A percentile compares a stretch with the other conserved stretches of the same genome.
Conservation (phyloP, 75 land plant genomes). For the Larix kaempferi region DNA sequence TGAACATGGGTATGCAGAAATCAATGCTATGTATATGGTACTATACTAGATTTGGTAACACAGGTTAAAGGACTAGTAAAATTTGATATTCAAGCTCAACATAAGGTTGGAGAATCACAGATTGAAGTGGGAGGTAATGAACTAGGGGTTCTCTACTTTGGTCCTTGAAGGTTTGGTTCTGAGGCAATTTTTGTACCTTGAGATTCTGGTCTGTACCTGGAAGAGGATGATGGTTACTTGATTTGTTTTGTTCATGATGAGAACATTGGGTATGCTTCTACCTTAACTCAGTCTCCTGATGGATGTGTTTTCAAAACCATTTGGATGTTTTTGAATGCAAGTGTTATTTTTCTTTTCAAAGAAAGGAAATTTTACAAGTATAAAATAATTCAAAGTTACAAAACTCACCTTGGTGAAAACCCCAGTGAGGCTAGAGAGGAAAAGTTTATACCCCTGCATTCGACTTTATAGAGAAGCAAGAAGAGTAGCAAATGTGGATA, state of each 20-base stretch:
- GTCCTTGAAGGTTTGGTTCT: slow-evolving; percentile 78
- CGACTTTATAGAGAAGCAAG: too few species aligned
- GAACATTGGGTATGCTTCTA: slow-evolving; percentile 62
- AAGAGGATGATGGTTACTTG: slow-evolving; percentile 93
- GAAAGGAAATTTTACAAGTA: too few species aligned
- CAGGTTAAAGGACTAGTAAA: slow-evolving; percentile 68
- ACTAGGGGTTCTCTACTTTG: slow-evolving; percentile 57
- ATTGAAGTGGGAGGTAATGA: slow-evolving; percentile 79
- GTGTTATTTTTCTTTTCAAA: too few species aligned
- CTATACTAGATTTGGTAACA: slow-evolving; percentile 50
- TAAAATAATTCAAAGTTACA: too few species aligned
- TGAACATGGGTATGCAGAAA: slow-evolving; percentile 48
- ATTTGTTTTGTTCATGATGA: slow-evolving; percentile 88
- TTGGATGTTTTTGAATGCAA: too few species aligned
- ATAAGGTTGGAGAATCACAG: slow-evolving; percentile 37
- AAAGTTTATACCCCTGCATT: too few species aligned
- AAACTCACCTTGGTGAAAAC: too few species aligned
- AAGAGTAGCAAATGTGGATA: too few species aligned
- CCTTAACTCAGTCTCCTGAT: background rate
- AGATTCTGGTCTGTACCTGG: slow-evolving; percentile 46
- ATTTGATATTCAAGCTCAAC: slow-evolving; percentile 77
- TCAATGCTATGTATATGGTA: slow-evolving; percentile 70
- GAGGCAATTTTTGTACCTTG: slow-evolving; percentile 86
- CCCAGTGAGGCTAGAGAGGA: too few species aligned
- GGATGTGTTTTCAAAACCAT: too few species aligned